These are phyloP conservation scores for Citrullus amarus DNA, from an alignment of 306 rosid species.

Conservation along the genomic window DNA sequence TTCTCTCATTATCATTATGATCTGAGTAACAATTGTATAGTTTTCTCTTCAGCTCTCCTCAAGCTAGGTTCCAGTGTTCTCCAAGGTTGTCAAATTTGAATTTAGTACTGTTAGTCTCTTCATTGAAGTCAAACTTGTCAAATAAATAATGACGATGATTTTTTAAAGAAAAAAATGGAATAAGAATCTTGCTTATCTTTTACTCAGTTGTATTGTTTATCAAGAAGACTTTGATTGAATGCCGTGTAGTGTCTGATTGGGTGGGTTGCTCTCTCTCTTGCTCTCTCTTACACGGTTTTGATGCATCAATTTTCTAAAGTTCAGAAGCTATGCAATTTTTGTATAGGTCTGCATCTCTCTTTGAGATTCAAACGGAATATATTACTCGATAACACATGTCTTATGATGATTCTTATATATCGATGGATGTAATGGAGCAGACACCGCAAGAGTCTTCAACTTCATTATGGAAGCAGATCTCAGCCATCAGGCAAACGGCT, in stretches of 20 bases:
- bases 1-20: background rate
- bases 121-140: background rate
- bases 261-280: background rate
- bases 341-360: background rate
- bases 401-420: slow-evolving; percentile 1
- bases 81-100: background rate
- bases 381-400: background rate
- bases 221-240: background rate
- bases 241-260: background rate
- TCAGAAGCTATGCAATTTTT: background rate
- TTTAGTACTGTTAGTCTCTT: background rate
- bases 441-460: slow-evolving; percentile 21
- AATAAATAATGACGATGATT: background rate
- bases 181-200: background rate
- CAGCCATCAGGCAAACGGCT: slow-evolving; percentile 14
- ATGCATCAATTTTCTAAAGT: background rate
- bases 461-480: slow-evolving; percentile 31
- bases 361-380: background rate
- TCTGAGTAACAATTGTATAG: background rate
- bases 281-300: background rate
- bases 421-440: slow-evolving; percentile 33
- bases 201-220: background rate
- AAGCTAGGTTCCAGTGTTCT: background rate
- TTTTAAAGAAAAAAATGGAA: background rate
- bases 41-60: background rate